A percentile compares a stretch with the other conserved stretches of the same genome.
These are phyloP conservation scores for Fusarium redolens DNA, from an alignment of 2,329 filamentous ascomycete genomes.

Conservation along the genomic window DNA sequence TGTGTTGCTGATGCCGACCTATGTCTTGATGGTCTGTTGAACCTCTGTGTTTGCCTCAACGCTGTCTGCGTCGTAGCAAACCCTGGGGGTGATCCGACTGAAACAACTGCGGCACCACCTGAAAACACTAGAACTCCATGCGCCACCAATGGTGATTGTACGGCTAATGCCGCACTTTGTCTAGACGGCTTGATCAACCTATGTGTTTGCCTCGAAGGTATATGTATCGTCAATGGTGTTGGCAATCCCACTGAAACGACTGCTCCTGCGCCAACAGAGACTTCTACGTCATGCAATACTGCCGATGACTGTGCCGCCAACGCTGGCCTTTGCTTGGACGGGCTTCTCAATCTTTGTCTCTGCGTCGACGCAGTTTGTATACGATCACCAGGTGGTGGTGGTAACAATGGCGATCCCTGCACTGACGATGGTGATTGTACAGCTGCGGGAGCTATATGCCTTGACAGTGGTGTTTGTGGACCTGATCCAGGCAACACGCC, in stretches of 20 bases:
- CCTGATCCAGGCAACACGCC: not conserved
- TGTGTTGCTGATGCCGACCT: not conserved
- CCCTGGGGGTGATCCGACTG: not conserved
- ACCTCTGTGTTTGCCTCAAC: slow-evolving; percentile 2
- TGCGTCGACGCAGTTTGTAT: not conserved
- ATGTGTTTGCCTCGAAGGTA: not conserved
- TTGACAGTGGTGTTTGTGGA: not conserved
- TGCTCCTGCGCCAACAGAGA: not conserved
- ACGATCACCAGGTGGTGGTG: not conserved
- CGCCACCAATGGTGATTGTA: not conserved
- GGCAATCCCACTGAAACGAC: not conserved
- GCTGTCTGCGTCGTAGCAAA: not conserved
- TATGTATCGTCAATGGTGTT: not conserved
- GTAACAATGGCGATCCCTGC: not conserved
- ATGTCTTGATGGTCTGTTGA: not conserved
- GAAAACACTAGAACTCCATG: not conserved
- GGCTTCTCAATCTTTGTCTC: not conserved
- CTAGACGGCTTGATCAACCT: not conserved
- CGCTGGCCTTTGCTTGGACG: not conserved
- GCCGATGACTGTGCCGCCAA: slow-evolving; percentile 4
- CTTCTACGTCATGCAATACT: not conserved
- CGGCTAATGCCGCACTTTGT: not conserved
- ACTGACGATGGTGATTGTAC: not conserved
- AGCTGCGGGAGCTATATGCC: not conserved
- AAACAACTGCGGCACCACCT: not conserved